Evolutionary conservation across 2,329 filamentous ascomycete species (phyloP), one percentile per base, ranked within the genome.

Genomic region (Fusarium redolens): DNA sequence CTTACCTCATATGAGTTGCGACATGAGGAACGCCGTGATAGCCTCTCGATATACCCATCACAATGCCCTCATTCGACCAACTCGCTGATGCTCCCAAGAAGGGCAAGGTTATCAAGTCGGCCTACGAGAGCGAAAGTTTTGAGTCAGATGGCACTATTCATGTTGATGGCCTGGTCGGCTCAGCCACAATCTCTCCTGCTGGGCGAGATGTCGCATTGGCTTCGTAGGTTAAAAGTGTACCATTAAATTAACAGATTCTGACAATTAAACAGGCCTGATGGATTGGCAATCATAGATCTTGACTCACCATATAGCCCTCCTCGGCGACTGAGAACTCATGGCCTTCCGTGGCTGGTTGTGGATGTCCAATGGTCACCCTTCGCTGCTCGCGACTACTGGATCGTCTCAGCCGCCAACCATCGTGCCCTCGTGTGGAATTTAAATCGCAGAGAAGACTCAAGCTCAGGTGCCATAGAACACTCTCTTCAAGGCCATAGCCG

Each of bases 301-400:
- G 95, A 98, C 83, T 95, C 92, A 15, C 94, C 94, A 2, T 96
- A 95, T 79, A 96, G 92, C 67, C 92, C 93, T 14, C 96, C 96
- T 22, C 92, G 95, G 22, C 92, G 95, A 77, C 87, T 98, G 52
- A 88, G 87, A 75, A 92, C 92, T 70, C 94, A 97, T 82, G 92
- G 94, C 61, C 91, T 94, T 47, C 92, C 94, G n/a, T 98, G 95
- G 94, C 91, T 97, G 57, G 95, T 97, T 9, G 95, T 96, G 15
- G 96, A 98, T 81, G 95, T 97, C 35, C 96, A 98, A 82, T 98
- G 96, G 96, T 97, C 94, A 15, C 96, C 96, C 2, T 97, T 98
- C 80, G 93, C 95, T 17, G 90, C 89, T 25, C 90, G 95, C 52
- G 93, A 97, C 80, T 95, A 95, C 78, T 98, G 96, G 95, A 92